Conservation (phyloP, 495 filamentous ascomycete species). For the Daldinia decipiens region DNA sequence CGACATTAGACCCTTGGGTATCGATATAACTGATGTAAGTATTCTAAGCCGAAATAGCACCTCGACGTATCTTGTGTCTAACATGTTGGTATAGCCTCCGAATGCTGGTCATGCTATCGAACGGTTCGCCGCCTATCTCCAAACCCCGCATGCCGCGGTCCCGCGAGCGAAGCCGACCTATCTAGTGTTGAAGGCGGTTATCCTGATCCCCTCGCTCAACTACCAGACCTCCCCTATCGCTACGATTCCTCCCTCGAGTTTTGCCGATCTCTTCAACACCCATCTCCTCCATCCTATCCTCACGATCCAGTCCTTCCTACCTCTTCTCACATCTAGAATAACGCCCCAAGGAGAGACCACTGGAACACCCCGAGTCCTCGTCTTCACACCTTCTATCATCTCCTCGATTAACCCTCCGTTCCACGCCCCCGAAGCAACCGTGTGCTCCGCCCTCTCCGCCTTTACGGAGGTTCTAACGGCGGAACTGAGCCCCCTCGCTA, state of each 20-base stretch:
- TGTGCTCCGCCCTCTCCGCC: slow-evolving; percentile 80
- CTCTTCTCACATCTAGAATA: slow-evolving; percentile 70
- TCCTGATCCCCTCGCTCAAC: slow-evolving; percentile 78
- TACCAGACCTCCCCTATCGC: slow-evolving; percentile 81
- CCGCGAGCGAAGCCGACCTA: slow-evolving; percentile 76
- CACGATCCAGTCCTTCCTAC: slow-evolving; percentile 85
- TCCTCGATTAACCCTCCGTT: slow-evolving; percentile 84
- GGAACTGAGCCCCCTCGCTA: slow-evolving; percentile 76
- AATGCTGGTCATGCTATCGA: slow-evolving; percentile 69
- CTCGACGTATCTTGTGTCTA: slow-evolving; percentile 23
- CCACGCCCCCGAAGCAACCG: slow-evolving; percentile 81
- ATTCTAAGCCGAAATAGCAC: not conserved
- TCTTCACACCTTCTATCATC: slow-evolving; percentile 87
- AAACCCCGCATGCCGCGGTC: slow-evolving; percentile 74
- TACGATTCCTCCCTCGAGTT: slow-evolving; percentile 80
- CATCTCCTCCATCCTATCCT: slow-evolving; percentile 93
- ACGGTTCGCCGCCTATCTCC: slow-evolving; percentile 72
- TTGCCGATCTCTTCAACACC: slow-evolving; percentile 89
- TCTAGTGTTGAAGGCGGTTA: slow-evolving; percentile 77
- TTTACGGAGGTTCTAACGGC: slow-evolving; percentile 79
- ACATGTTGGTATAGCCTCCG: slow-evolving; percentile 50
- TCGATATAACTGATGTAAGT: slow-evolving; percentile 82
- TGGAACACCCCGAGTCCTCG: slow-evolving; percentile 68
- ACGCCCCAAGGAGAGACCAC: slow-evolving; percentile 54
- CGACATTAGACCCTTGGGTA: slow-evolving; percentile 82